Base-by-base conservation (phyloP, 208 protist genomes). In the Acanthamoeba triangularis region DNA sequence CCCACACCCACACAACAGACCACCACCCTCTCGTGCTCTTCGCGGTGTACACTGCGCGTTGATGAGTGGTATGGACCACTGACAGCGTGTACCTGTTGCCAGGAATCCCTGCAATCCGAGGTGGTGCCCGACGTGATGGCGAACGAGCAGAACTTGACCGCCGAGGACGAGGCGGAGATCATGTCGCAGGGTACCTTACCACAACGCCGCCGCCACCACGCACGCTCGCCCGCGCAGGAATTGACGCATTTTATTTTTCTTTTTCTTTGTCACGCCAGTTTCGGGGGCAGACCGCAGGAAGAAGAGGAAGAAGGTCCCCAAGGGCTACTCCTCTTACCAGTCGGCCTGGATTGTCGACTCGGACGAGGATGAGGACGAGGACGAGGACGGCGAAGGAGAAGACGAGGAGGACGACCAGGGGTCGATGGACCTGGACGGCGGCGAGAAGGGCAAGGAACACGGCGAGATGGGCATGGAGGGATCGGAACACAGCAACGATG, bases 281-380 rank as follows among this genome's bases (percentile, higher is more conserved):
- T 94, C 63, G 6, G n/a, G 52, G 0, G 20, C 33, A 0, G 78
- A 65, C 11, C 78, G 47, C 25, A 54, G 76, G 63, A 90, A 74
- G 63, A 95, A 47, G 63, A 95, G n/a, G 28, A 72, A 80, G 67
- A 95, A 95, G 47, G 96, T 98, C 30, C 97, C 97, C 56, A 97
- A 96, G 63, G 97, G 98, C 67, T 96, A 96, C 11, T 98, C 96
- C 16, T 6, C 33, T 18, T 98, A 98, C 85, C 97, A 98, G 80
- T 97, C 97, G 20, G 94, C 97, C 37, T 98, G 97, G 97, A 96
- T 97, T 88, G 23, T 94, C 6, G 97, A 98, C 85, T 67, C 91
- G 65, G 96, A 96, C 30, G 63, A 97, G 16, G 96, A 65, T 13
- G 97, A 90, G 23, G 96, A 95, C 28, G 95, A 96, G 20, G 54